These are phyloP conservation scores for Mycena epipterygia DNA, from an alignment of 768 basidiomycete species.

Conservation along the genomic window DNA sequence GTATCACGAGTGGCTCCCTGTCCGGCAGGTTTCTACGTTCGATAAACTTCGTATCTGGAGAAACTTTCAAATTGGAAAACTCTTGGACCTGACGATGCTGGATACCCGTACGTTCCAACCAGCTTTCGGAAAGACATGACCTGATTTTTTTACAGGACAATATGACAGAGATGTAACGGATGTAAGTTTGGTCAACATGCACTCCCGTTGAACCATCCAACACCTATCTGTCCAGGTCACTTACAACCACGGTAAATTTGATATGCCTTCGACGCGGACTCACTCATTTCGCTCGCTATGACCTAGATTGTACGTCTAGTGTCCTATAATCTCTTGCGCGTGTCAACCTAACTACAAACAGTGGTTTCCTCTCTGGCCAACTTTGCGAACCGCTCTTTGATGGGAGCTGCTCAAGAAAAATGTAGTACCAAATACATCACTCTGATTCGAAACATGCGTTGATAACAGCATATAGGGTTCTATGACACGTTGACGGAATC, in stretches of 20 bases:
- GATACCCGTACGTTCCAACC: slow-evolving; percentile 62
- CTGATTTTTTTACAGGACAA: slow-evolving; percentile 50
- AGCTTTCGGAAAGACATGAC: too few species aligned
- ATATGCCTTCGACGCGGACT: slow-evolving; percentile 13
- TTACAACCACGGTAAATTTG: slow-evolving; percentile 62
- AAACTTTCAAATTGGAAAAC: slow-evolving; percentile 73
- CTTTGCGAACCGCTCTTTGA: slow-evolving; percentile 62
- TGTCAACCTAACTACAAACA: slow-evolving; percentile 29
- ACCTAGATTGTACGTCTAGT: not conserved
- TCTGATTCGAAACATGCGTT: not conserved
- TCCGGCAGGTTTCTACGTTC: slow-evolving; percentile 67
- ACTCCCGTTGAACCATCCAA: not conserved
- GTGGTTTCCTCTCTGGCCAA: slow-evolving; percentile 60
- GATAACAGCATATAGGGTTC: slow-evolving; percentile 59
- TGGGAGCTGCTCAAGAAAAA: slow-evolving; percentile 68
- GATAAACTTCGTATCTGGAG: slow-evolving; percentile 74
- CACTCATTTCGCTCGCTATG: slow-evolving; percentile 11
- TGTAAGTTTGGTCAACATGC: slow-evolving; percentile 45
- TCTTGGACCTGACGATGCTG: slow-evolving; percentile 73
- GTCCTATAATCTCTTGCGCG: not conserved
- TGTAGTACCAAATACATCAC: slow-evolving; percentile 49
- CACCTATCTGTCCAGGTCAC: slow-evolving; percentile 47
- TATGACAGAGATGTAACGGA: slow-evolving; percentile 73
- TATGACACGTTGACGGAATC: slow-evolving; percentile 61
- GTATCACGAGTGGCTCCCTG: slow-evolving; percentile 75